phyloP scores from a whole-genome alignment of 1,139 yeast species.

The Geotrichum siamense region DNA sequence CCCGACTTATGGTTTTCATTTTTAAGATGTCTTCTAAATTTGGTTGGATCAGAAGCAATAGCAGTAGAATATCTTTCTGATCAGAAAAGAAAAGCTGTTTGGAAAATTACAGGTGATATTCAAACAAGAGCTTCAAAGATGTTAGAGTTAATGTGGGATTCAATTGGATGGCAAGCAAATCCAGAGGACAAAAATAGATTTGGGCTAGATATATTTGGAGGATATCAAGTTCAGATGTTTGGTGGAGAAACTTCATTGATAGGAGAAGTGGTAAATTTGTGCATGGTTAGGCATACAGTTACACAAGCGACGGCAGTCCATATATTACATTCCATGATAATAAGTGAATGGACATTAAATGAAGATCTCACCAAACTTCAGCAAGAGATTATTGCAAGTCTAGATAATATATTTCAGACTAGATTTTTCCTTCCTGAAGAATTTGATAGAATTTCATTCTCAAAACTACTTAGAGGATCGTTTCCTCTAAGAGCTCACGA shows the following conservation, averaged over 20 bases:
- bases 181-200: conserved; percentile 55
- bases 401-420: conserved; percentile 60
- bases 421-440: conserved; percentile 46
- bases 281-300: conserved; percentile 57
- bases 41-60: conserved; percentile 40
- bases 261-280: conserved; percentile 58
- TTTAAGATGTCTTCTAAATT: conserved; percentile 51
- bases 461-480: conserved; percentile 45
- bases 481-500: conserved; percentile 59
- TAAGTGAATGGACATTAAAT: conserved; percentile 56
- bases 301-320: conserved; percentile 63
- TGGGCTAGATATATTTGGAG: conserved; percentile 58
- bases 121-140: conserved; percentile 54
- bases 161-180: conserved; percentile 61
- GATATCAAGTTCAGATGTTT: conserved; percentile 63
- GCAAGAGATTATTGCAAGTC: conserved; percentile 45
- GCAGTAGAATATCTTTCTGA: conserved; percentile 41
- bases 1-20: conserved; percentile 48
- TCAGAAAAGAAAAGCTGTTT: conserved; percentile 67
- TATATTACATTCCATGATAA: conserved; percentile 63
- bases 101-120: conserved; percentile 55
- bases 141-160: conserved; percentile 62
- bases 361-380: conserved; percentile 57
- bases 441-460: conserved; percentile 49
- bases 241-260: conserved; percentile 53